phyloP scores from a whole-genome alignment of 495 filamentous ascomycete genomes.

The Penicillium maclennaniae region DNA sequence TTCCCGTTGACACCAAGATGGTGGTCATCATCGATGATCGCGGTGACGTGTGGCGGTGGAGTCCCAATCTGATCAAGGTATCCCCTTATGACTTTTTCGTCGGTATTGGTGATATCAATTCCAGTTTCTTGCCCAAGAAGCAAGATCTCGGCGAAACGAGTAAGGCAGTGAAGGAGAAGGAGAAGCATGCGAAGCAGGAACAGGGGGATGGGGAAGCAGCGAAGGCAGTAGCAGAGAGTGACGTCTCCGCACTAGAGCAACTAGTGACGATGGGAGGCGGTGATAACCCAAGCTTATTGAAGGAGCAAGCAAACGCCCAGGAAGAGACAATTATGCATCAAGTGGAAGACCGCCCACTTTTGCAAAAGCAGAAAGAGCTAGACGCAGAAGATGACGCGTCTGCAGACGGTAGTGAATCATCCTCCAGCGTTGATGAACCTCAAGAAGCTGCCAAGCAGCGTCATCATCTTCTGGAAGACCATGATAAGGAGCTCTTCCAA shows the following conservation, averaged over 20 bases:
- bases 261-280: constrained; percentile 72
- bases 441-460: constrained; percentile 46
- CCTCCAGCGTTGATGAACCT: constrained; percentile 39
- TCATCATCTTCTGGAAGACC: constrained; percentile 80
- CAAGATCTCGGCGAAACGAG: constrained; percentile 56
- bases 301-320: constrained; percentile 76
- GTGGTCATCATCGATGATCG: constrained; percentile 98
- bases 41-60: constrained; percentile 97
- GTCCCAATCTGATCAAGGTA: constrained; percentile 91
- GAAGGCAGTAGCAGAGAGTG: constrained; percentile 25
- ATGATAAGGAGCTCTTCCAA: constrained; percentile 72
- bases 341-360: constrained; percentile 77
- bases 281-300: constrained; percentile 65
- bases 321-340: constrained; percentile 83
- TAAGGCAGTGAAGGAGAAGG: constrained; percentile 18
- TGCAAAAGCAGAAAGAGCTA: constrained; percentile 82
- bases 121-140: constrained; percentile 88
- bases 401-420: constrained; percentile 43
- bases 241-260: constrained; percentile 64
- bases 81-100: constrained; percentile 95
- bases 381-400: constrained; percentile 72
- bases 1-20: constrained; percentile 98
- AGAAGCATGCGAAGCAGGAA: constrained; percentile 26
- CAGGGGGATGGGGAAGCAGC: constrained; percentile 34
- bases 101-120: constrained; percentile 98